Evolutionary conservation across 2,329 filamentous ascomycete genomes (phyloP).

Genomic region (Periconia sp.): DNA sequence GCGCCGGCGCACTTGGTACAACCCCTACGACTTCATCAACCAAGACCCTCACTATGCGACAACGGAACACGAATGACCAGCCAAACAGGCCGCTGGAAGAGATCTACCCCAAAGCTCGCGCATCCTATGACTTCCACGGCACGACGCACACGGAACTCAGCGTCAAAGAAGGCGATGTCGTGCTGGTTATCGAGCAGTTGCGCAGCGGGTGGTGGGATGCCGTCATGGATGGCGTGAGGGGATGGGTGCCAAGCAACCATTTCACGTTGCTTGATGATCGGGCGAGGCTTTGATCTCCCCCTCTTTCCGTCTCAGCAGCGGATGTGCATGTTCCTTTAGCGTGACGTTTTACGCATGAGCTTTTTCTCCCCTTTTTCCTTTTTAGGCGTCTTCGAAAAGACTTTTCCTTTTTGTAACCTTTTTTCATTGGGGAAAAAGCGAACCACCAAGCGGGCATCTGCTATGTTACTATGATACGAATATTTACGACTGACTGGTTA

Average conservation of each 20-base stretch:
- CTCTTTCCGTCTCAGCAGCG: no score
- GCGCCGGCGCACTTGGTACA: conserved; percentile 17
- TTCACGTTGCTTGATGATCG: neutral
- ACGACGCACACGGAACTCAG: neutral
- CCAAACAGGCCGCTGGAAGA: neutral
- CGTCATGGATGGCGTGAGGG: conserved; percentile 1
- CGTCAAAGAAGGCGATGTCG: neutral
- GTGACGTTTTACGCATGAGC: no score
- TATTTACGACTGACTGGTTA: no score
- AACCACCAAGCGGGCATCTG: no score
- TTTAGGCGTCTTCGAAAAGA: no score
- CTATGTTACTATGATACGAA: no score
- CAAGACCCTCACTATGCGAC: neutral
- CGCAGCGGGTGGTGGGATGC: conserved; percentile 5
- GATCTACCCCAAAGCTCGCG: neutral
- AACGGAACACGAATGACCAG: neutral
- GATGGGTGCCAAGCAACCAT: conserved; percentile 7
- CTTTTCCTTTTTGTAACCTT: no score
- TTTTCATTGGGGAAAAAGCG: no score
- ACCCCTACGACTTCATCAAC: neutral
- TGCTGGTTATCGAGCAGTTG: neutral
- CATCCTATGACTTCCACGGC: conserved; percentile 5
- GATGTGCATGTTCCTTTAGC: no score
- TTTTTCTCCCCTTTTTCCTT: no score
- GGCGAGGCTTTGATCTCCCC: neutral